These are phyloP conservation scores for Centaurea solstitialis DNA, from an alignment of 129 eudicot genomes.

Conservation along the genomic window DNA sequence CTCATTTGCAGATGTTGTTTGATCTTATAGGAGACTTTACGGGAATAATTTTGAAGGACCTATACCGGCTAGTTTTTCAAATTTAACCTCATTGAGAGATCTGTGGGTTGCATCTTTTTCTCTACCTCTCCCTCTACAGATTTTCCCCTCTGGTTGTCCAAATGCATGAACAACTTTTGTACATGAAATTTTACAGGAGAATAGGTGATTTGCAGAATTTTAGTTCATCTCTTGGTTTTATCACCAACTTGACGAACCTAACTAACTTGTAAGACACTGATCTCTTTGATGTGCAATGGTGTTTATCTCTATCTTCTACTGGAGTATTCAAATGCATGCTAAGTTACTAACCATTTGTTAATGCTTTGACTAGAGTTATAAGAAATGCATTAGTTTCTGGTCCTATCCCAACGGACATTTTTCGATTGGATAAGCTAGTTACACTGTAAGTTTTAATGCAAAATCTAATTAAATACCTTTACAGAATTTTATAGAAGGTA, in stretches of 20 bases:
- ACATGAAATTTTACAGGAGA: conserved; percentile 49
- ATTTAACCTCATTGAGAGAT: conserved; percentile 47
- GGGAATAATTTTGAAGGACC: conserved; percentile 76
- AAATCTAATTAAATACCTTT: background rate
- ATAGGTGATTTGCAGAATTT: conserved; percentile 73
- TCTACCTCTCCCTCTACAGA: background rate
- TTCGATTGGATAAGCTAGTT: conserved; percentile 33
- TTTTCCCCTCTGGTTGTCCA: background rate
- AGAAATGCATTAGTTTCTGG: conserved; percentile 66
- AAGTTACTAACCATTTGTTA: conserved; percentile 16
- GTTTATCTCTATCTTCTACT: conserved; percentile 3
- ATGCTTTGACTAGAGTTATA: conserved; percentile 39
- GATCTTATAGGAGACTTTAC: conserved; percentile 58
- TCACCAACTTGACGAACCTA: conserved; percentile 51
- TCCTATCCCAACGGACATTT: conserved; percentile 49
- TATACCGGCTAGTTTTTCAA: conserved; percentile 66
- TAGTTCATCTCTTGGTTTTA: conserved; percentile 64
- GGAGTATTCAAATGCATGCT: background rate
- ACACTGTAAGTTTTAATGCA: conserved; percentile 50
- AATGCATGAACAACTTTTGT: background rate
- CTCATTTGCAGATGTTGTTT: conserved; percentile 11
- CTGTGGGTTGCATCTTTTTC: conserved; percentile 41
- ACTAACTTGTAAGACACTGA: conserved; percentile 56
- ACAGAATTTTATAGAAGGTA: conserved; percentile 3
- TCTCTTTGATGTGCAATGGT: conserved; percentile 9